These are phyloP conservation scores for Hyphopichia fennica DNA, from an alignment of 1,139 yeast genomes.

Conservation along the genomic window DNA sequence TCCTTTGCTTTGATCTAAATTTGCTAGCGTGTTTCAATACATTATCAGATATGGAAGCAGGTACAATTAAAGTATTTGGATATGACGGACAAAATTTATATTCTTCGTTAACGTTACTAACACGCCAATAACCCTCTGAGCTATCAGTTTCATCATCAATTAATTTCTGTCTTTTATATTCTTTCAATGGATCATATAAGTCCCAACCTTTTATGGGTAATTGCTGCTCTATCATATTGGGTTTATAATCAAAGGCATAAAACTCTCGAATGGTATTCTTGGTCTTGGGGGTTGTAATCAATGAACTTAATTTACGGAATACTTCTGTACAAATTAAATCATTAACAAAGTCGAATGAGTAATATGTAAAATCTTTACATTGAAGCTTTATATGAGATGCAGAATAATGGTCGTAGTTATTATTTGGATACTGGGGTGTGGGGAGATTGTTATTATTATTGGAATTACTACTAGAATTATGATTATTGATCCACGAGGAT, in stretches of 20 bases:
- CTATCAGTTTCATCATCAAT: slow-evolving; percentile 12
- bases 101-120: slow-evolving; percentile 60
- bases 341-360: slow-evolving; percentile 71
- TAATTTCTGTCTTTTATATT: slow-evolving; percentile 68
- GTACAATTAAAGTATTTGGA: slow-evolving; percentile 68
- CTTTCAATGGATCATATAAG: slow-evolving; percentile 60
- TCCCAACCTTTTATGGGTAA: slow-evolving; percentile 65
- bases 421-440: slow-evolving; percentile 13
- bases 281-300: slow-evolving; percentile 47
- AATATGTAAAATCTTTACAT: slow-evolving; percentile 85
- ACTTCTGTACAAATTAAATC: slow-evolving; percentile 67
- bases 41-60: slow-evolving; percentile 74
- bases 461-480: slow-evolving; percentile 2
- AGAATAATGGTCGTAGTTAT: slow-evolving; percentile 41
- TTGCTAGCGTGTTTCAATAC: slow-evolving; percentile 81
- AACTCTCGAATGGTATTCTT: slow-evolving; percentile 42
- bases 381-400: slow-evolving; percentile 63
- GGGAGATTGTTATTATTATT: not conserved
- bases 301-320: slow-evolving; percentile 65
- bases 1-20: slow-evolving; percentile 79
- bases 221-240: slow-evolving; percentile 63
- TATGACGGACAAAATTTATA: slow-evolving; percentile 77
- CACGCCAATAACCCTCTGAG: slow-evolving; percentile 72
- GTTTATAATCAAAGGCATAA: slow-evolving; percentile 51
- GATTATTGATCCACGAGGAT: slow-evolving; percentile 34